These are phyloP conservation scores for Pachysandra terminalis DNA, from an alignment of 164 flowering plant genomes.

Conservation along the genomic window DNA sequence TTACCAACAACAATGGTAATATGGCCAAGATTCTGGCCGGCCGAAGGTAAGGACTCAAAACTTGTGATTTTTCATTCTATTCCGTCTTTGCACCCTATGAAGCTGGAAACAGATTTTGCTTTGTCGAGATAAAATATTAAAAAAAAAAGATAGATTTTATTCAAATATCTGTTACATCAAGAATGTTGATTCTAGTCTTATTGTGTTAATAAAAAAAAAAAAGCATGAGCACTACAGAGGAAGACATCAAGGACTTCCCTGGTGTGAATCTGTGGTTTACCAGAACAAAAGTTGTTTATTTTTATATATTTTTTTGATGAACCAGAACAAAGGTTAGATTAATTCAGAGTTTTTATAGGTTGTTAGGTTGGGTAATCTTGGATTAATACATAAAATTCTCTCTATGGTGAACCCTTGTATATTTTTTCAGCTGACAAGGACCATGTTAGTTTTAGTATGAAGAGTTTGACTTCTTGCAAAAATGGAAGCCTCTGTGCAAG, in stretches of 20 bases:
- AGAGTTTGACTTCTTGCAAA: no score
- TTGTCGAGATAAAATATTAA: neutral
- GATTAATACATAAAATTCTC: neutral
- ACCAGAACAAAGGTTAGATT: no score
- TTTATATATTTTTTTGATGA: no score
- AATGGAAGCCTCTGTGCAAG: no score
- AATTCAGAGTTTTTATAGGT: no score
- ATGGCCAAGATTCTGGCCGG: conserved; percentile 99
- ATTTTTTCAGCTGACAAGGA: neutral
- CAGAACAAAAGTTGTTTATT: no score
- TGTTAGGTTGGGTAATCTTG: neutral
- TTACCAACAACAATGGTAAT: conserved; percentile 95
- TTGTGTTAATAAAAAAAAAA: no score
- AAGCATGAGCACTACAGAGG: neutral
- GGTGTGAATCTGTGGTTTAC: neutral
- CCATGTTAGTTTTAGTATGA: neutral
- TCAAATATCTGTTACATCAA: neutral
- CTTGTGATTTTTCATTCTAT: neutral
- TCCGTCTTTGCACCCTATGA: neutral
- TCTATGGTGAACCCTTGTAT: neutral
- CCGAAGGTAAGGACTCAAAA: conserved; percentile 56
- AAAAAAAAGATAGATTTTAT: neutral
- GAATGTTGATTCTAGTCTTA: neutral
- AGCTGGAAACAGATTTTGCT: neutral
- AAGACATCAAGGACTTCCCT: neutral